Evolutionary conservation across 73 alveolate genomes (phyloP), one percentile per base, ranked within the genome.

Genomic region (Urostyla sp.): DNA sequence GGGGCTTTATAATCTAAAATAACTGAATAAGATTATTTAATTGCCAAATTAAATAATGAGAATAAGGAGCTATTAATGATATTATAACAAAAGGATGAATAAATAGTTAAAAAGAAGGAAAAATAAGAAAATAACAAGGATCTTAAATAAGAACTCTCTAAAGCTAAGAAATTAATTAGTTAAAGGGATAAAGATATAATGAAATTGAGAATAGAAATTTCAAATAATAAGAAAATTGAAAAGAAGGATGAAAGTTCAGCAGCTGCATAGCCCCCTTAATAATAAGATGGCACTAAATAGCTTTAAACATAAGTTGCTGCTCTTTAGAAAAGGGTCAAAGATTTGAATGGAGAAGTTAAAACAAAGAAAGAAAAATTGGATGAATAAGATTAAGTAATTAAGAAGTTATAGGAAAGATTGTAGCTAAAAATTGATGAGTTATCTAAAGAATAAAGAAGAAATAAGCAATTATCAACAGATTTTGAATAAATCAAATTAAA

Each of bases 351-450:
- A 20, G 83, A 69, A 1, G 30, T 24, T 1, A 69, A 69, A 49
- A 15, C 83, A 3, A 69, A 69, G 72, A 69, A 69, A 49, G 72
- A 69, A 5, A 48, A 69, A 24, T 46, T 69, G 37, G 83, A 69
- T 24, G 83, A 69, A 23, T 37, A 48, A 31, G 83, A 69, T 27
- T 0, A 5, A 11, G 83, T 49, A 2, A 49, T 49, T 13, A 69
- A 69, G 36, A 49, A 45, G 36, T 45, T 48, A 26, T 54, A 69
- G 20, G 83, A 69, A 27, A 69, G 69, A 49, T 35, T 69, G 2
- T 54, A 69, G 38, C 3, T 15, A 13, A 49, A 45, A n/a, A 11
- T 69, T 4, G 83, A 69, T 69, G 83, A 69, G 31, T 4, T 49
- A 24, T n/a, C 67, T 24, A 18, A 28, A 4, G 83, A 69, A 1